Evolutionary conservation across 441 rosid genomes (phyloP).

Genomic region (Erodium moschatum): DNA sequence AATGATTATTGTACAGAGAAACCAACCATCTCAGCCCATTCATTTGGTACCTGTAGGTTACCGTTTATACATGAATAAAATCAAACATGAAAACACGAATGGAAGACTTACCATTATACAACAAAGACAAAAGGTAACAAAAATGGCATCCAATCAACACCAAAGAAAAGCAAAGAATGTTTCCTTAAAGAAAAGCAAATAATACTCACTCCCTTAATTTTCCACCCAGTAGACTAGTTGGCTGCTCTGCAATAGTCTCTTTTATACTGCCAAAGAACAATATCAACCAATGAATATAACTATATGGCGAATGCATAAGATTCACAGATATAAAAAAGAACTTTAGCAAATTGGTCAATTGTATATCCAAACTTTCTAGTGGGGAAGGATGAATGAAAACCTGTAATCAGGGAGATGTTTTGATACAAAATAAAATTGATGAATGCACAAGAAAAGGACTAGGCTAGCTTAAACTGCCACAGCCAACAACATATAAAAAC

Average conservation of each 20-base stretch:
- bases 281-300: slow-evolving; percentile 7
- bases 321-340: slow-evolving; percentile 7
- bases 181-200: slow-evolving; percentile 12
- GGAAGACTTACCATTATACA: background rate
- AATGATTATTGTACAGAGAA: slow-evolving; percentile 79
- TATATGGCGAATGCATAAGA: slow-evolving; percentile 12
- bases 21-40: slow-evolving; percentile 91
- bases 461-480: slow-evolving; percentile 5
- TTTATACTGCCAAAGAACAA: slow-evolving; percentile 54
- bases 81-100: slow-evolving; percentile 8
- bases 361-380: slow-evolving; percentile 5
- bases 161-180: background rate
- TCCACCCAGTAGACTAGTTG: slow-evolving; percentile 61
- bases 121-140: background rate
- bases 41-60: slow-evolving; percentile 79
- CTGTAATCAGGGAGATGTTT: background rate
- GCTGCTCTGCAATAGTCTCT: slow-evolving; percentile 80
- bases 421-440: background rate
- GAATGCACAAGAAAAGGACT: background rate
- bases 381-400: slow-evolving; percentile 6
- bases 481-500: background rate
- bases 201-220: slow-evolving; percentile 82
- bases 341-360: background rate
- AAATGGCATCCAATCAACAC: background rate
- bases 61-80: slow-evolving; percentile 19